Base-by-base conservation (phyloP, 1,139 yeast species). In the Debaryomyces nepalensis region DNA sequence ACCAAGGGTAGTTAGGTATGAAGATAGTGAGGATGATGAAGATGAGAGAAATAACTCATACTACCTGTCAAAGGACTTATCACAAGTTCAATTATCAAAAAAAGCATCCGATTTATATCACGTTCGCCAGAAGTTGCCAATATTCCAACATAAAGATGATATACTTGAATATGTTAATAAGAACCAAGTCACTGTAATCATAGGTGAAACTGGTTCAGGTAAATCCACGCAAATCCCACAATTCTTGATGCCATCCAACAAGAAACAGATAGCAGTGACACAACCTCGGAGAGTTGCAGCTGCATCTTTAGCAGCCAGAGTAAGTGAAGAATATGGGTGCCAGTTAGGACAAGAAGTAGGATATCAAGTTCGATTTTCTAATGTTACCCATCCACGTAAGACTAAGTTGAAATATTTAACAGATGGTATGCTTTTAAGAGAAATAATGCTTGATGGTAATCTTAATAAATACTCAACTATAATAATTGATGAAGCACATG, bases 231-330 rank as follows among this genome's bases (percentile, higher is more conserved):
- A 93, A 65, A 87, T 93, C 20, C 99, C 99, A 0, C 99, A 93
- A 57, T 89, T 93, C 55, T 64, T 93, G 26, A 74, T 84, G 68
- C 75, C 77, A 0, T 54, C 63, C 26, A 72, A 70, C 45, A 63
- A 67, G 23, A 81, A 79, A 46, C 73, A 78, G 22, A 83, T 93
- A 12, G 98, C 96, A 0, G 91, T 93, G 5, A 93, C 99, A 0
- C 99, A 93, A 66, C 99, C 99, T 2, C 83, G 99, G 67, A 79
- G 99, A 59, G 99, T 93, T 26, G 99, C 99, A 1, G 99, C 99
- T 2, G 89, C 95, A 38, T 90, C 90, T 47, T 75, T 93, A 58
- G 99, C 99, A 0, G 79, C 86, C 19, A 84, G 99, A 66, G 99
- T 93, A 2, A 82, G 97, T 16, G 91, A 88, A 53, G 99, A 93